phyloP scores from a whole-genome alignment of 306 rosid genomes.

The Citrullus mucosospermus region DNA sequence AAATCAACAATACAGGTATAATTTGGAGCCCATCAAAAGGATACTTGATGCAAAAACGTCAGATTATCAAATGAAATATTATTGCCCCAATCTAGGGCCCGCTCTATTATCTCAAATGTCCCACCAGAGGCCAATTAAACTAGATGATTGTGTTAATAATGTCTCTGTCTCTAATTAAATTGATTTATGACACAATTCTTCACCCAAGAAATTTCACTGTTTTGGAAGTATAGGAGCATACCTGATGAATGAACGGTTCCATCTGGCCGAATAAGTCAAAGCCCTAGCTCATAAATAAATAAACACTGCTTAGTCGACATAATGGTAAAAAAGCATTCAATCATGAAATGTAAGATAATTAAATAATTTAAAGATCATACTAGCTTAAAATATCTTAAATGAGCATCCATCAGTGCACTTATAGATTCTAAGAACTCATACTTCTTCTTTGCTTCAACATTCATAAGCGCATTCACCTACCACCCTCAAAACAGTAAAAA shows the following conservation, averaged over 20 bases:
- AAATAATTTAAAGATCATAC: slow-evolving; percentile 33
- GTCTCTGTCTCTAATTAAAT: not conserved
- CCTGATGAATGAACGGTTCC: slow-evolving; percentile 99
- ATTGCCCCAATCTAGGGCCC: not conserved
- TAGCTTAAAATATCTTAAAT: slow-evolving; percentile 94
- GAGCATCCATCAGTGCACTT: slow-evolving; percentile 98
- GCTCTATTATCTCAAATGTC: not conserved
- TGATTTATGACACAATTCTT: not conserved
- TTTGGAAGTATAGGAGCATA: slow-evolving; percentile 16
- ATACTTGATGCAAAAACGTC: not conserved
- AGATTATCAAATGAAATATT: not conserved
- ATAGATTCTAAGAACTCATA: slow-evolving; percentile 84
- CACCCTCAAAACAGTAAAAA: slow-evolving; percentile 53
- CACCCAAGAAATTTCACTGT: slow-evolving; percentile 1
- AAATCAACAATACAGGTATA: not conserved
- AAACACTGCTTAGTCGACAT: slow-evolving; percentile 17
- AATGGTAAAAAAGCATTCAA: slow-evolving; percentile 7
- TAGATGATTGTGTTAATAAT: not conserved
- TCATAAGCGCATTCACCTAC: slow-evolving; percentile 93
- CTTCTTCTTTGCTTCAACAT: slow-evolving; percentile 91
- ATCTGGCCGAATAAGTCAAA: slow-evolving; percentile 71
- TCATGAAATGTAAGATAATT: slow-evolving; percentile 8
- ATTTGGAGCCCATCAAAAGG: not conserved
- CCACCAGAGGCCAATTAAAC: not conserved
- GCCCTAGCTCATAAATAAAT: slow-evolving; percentile 45